Evolutionary conservation across 768 basidiomycete species (phyloP).

Genomic region (Phanerochaete sordida): DNA sequence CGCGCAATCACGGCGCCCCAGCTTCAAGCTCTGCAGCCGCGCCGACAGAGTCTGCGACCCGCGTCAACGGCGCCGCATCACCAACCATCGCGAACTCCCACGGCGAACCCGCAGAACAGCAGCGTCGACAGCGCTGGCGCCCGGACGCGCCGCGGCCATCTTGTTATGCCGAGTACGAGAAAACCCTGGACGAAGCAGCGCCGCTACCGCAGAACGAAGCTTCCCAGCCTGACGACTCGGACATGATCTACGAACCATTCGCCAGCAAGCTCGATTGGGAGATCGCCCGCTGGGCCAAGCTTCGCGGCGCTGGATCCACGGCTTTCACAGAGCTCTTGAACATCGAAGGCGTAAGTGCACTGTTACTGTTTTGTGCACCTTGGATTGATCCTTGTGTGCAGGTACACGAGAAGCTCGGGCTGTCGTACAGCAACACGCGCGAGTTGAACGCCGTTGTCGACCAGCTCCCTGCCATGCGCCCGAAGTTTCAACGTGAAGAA

Average conservation of each 20-base stretch:
- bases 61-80: not conserved
- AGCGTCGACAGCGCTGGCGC: not conserved
- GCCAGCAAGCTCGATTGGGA: conserved; percentile 35
- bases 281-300: conserved; percentile 37
- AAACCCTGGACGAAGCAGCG: too few relatives aligned
- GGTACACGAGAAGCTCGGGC: conserved; percentile 23
- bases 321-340: conserved; percentile 35
- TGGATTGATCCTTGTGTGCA: not conserved
- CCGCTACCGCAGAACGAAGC: not conserved
- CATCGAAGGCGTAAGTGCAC: conserved; percentile 34
- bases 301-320: conserved; percentile 30
- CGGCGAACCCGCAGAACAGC: not conserved
- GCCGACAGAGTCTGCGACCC: not conserved
- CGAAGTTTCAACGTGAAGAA: conserved; percentile 24
- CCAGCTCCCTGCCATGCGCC: conserved; percentile 23
- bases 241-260: conserved; percentile 27
- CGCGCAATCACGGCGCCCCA: not conserved
- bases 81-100: not conserved
- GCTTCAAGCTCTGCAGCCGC: too few relatives aligned
- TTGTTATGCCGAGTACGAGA: too few relatives aligned
- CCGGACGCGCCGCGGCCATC: not conserved
- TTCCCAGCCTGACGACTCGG: conserved; percentile 5
- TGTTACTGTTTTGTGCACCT: not conserved
- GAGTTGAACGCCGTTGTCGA: conserved; percentile 34
- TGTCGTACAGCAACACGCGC: conserved; percentile 29